Evolutionary conservation across 768 basidiomycete species (phyloP).

Genomic region (Glaciozyma martinii): DNA sequence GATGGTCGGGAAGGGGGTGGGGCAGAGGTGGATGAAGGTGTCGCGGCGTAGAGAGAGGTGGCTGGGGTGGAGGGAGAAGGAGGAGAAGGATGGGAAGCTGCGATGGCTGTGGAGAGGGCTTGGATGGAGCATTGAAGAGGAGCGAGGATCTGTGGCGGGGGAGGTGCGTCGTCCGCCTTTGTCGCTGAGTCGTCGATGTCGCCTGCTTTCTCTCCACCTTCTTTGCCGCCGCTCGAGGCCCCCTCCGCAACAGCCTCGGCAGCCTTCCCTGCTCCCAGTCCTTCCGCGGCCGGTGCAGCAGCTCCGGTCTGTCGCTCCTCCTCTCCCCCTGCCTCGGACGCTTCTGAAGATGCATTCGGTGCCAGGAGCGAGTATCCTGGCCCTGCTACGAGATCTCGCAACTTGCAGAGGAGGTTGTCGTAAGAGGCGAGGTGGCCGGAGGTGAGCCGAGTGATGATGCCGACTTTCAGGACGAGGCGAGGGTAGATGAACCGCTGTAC

Average conservation of each 20-base stretch:
- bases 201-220: neutral
- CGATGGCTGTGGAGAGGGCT: neutral
- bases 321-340: neutral
- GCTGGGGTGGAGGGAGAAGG: neutral
- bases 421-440: neutral
- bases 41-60: neutral
- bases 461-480: constrained; percentile 16
- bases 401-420: neutral
- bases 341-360: neutral
- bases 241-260: neutral
- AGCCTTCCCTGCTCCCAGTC: neutral
- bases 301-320: neutral
- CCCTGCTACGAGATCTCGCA: neutral
- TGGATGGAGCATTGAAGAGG: neutral
- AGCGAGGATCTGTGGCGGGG: neutral
- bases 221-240: neutral
- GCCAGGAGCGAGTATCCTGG: neutral
- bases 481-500: constrained; percentile 13
- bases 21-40: no score
- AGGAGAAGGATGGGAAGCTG: neutral
- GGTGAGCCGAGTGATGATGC: constrained; percentile 3
- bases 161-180: neutral
- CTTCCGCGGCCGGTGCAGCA: neutral
- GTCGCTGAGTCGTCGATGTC: neutral
- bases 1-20: constrained; percentile 17